Evolutionary conservation across 2,329 filamentous ascomycete genomes (phyloP), one percentile per base, ranked within the genome.

Genomic region (Drechslerella coelobrocha): DNA sequence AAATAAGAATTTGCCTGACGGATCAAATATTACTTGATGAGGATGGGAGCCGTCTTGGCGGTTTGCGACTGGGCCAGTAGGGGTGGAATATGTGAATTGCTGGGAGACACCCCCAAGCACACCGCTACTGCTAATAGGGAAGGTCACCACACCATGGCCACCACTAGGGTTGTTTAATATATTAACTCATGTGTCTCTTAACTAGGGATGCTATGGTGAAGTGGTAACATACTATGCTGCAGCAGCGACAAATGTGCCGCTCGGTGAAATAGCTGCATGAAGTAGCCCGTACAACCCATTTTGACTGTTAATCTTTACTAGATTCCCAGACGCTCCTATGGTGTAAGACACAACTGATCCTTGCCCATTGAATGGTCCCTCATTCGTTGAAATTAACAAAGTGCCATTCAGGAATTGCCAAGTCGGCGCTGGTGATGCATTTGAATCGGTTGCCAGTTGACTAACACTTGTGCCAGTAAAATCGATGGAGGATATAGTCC

Each of bases 11-110:
- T 81, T 76, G 5, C 83, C 84, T 1, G 84, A 87, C 3, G 88
- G 88, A 76, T 90, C 88, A 31, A 88, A 76, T 55, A 88, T 77
- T n/a, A 84, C 83, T 75, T 88, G 79, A 78, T 90, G 88, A 19
- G 86, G 86, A 76, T 88, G 86, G 2, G 87, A 80, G 5, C 81
- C 80, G 41, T 84, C 80, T 78, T 89, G 85, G 59, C 84, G 83
- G 51, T 26, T 55, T 34, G 63, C 6, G 23, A 61, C 54, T 8
- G 63, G 55, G 8, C 63, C 63, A 6, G 23, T 24, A 12, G 61
- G 61, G 6, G 63, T 68, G 10, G 17, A 50, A 21, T 61, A 68
- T n/a, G 23, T 34, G 63, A 68, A 68, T 19, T 39, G 27, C 50
- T 68, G 63, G 24, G 55, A 48, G 41, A 68, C 55, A 21, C 24